Evolutionary conservation across 805 yeast species (phyloP).

Genomic region (Candida loeiensis): DNA sequence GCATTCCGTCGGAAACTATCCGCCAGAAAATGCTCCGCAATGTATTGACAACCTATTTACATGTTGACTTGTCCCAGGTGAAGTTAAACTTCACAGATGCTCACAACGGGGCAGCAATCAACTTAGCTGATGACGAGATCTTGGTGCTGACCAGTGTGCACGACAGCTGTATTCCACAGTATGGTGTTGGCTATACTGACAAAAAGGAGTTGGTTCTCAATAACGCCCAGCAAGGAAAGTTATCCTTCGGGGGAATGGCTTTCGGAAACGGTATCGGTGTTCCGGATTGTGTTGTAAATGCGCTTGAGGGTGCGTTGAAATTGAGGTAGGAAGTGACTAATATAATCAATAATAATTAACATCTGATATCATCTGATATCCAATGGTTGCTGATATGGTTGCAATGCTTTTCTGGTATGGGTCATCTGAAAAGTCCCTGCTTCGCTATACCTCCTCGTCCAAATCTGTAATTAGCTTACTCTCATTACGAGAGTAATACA

Average conservation of each 20-base stretch:
- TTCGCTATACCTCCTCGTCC: background rate
- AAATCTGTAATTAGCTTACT: slow-evolving; percentile 21
- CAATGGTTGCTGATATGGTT: too few species aligned
- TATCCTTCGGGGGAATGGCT: slow-evolving; percentile 76
- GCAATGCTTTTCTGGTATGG: background rate
- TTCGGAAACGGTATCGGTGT: slow-evolving; percentile 78
- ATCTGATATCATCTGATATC: too few species aligned
- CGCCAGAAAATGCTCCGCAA: slow-evolving; percentile 26
- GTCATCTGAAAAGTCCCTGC: background rate
- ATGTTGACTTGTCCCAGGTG: slow-evolving; percentile 17
- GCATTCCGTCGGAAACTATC: slow-evolving; percentile 28
- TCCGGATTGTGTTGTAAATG: slow-evolving; percentile 75
- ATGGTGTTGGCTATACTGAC: slow-evolving; percentile 62
- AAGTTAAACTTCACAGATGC: slow-evolving; percentile 3
- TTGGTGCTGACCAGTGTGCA: slow-evolving; percentile 34
- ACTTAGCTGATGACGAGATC: slow-evolving; percentile 22
- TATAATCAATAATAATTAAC: too few species aligned
- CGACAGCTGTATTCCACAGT: slow-evolving; percentile 72
- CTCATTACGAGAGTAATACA: slow-evolving; percentile 36
- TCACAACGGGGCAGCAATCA: slow-evolving; percentile 7
- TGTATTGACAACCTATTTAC: slow-evolving; percentile 23
- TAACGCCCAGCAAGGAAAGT: slow-evolving; percentile 32
- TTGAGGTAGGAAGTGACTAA: background rate
- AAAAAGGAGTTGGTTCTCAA: slow-evolving; percentile 30
- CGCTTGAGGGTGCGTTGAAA: slow-evolving; percentile 51